A percentile compares a stretch with the other conserved stretches of the same genome.
phyloP scores from a whole-genome alignment of 345 rosid genomes.

The Dipteronia sinensis region DNA sequence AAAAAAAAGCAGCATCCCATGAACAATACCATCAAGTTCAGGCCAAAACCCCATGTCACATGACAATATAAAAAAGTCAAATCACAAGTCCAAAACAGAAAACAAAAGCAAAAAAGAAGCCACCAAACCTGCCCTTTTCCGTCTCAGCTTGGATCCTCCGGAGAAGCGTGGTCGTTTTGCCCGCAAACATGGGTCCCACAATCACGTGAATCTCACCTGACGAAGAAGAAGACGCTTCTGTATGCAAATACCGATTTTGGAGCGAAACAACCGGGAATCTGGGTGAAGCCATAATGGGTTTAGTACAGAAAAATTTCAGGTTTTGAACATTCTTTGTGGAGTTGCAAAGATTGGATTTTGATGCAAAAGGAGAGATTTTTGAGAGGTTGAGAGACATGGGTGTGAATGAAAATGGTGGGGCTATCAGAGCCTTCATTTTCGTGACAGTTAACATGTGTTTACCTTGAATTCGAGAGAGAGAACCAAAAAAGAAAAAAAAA shows the following conservation, averaged over 20 bases:
- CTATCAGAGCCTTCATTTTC: slow-evolving; percentile 48
- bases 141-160: slow-evolving; percentile 63
- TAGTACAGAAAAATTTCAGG: slow-evolving; percentile 23
- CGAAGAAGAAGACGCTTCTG: slow-evolving; percentile 24
- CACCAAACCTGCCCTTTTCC: slow-evolving; percentile 54
- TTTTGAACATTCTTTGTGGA: slow-evolving; percentile 12
- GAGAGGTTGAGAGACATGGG: slow-evolving; percentile 28
- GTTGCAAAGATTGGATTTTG: slow-evolving; percentile 23
- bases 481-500: not conserved
- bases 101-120: not conserved
- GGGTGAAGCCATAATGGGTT: slow-evolving; percentile 22
- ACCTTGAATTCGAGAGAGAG: slow-evolving; percentile 1
- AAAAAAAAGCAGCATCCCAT: not conserved
- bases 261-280: slow-evolving; percentile 17
- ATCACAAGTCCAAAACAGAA: not conserved
- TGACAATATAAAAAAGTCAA: not conserved
- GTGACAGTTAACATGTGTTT: slow-evolving; percentile 41
- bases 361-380: slow-evolving; percentile 28
- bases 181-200: slow-evolving; percentile 76
- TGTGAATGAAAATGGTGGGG: slow-evolving; percentile 35
- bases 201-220: slow-evolving; percentile 79
- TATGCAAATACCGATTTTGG: slow-evolving; percentile 28
- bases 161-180: slow-evolving; percentile 72
- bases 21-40: not conserved
- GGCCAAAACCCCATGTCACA: not conserved